Conservation (phyloP, 2,329 filamentous ascomycete genomes). For the Claviceps citrina region DNA sequence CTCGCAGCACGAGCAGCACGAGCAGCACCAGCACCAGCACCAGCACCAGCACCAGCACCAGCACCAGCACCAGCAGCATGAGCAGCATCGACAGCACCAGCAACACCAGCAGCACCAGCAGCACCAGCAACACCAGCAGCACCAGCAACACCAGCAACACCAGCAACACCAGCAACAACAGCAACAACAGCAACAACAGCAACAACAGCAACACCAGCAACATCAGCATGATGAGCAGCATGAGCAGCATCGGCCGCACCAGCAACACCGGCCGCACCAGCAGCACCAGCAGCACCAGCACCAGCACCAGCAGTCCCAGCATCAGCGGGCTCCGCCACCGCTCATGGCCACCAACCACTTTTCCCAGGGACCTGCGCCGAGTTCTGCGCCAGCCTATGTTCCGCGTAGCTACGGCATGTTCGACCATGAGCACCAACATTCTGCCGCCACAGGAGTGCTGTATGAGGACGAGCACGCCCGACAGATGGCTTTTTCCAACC, state of each 20-base stretch:
- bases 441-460: slow-evolving; percentile 18
- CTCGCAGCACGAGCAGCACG: slow-evolving; percentile 2
- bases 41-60: neutral
- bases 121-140: neutral
- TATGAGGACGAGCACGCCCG: slow-evolving; percentile 30
- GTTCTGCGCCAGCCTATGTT: slow-evolving; percentile 18
- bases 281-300: neutral
- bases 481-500: slow-evolving; percentile 27
- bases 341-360: slow-evolving; percentile 14
- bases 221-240: neutral
- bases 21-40: neutral
- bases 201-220: neutral
- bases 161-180: neutral
- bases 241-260: too few species aligned
- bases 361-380: slow-evolving; percentile 12
- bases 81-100: neutral
- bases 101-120: neutral
- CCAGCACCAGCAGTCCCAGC: neutral
- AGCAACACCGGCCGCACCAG: neutral
- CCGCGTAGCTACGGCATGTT: slow-evolving; percentile 27
- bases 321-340: slow-evolving; percentile 10
- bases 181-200: neutral
- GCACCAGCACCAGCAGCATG: neutral
- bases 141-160: neutral
- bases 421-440: slow-evolving; percentile 26